Evolutionary conservation across 306 rosid genomes (phyloP).

Genomic region (Datisca glomerata): DNA sequence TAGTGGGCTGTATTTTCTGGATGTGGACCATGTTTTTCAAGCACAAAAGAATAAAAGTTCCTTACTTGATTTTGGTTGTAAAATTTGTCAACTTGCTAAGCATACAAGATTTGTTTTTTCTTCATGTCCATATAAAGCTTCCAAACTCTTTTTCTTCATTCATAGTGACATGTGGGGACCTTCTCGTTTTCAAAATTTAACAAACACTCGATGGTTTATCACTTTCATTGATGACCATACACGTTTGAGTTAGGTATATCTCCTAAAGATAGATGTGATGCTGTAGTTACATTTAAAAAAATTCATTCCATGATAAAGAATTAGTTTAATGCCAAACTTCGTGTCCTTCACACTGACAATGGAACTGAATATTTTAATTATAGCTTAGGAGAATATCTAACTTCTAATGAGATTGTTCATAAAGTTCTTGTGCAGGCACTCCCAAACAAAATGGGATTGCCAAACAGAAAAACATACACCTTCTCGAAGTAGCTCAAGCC

Average conservation of each 20-base stretch:
- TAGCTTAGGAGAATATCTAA: not conserved
- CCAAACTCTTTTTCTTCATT: too few species aligned
- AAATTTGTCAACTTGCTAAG: not conserved
- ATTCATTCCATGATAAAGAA: not conserved
- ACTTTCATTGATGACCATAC: not conserved
- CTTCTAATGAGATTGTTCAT: not conserved
- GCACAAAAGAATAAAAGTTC: too few species aligned
- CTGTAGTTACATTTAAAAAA: not conserved
- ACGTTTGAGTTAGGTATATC: not conserved
- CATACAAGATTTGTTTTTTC: too few species aligned
- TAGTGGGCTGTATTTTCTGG: too few species aligned
- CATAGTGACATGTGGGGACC: too few species aligned
- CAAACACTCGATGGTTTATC: not conserved
- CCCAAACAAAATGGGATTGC: too few species aligned
- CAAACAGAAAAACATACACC: too few species aligned
- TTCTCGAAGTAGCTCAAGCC: too few species aligned
- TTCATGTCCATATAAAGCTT: not conserved
- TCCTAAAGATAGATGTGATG: not conserved
- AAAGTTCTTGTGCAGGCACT: not conserved
- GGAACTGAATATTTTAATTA: not conserved
- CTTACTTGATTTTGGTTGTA: too few species aligned
- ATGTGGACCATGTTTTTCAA: too few species aligned
- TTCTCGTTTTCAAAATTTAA: too few species aligned
- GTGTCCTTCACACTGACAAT: not conserved
- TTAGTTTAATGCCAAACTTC: not conserved